Evolutionary conservation across 805 yeast genomes (phyloP).

Genomic region (Myxozyma neglecta): DNA sequence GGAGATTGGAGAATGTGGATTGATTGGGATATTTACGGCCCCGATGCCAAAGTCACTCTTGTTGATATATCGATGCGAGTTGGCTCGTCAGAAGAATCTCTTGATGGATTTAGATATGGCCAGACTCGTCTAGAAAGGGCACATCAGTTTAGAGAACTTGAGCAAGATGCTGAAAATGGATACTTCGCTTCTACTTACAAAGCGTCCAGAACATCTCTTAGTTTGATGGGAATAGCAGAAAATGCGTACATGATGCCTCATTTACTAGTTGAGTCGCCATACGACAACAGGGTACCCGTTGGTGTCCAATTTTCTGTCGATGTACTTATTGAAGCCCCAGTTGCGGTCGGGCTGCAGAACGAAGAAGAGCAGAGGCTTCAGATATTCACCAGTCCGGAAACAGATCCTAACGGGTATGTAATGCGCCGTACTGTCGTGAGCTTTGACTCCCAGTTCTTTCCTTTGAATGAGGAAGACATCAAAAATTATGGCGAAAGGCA

Average conservation of each 20-base stretch:
- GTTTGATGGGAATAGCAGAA: constrained; percentile 4
- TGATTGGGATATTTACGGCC: constrained; percentile 10
- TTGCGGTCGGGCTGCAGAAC: constrained; percentile 12
- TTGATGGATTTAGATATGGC: constrained; percentile 4
- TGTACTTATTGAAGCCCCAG: constrained; percentile 18
- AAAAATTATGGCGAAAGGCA: neutral
- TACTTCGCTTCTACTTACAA: neutral
- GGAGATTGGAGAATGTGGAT: constrained; percentile 10
- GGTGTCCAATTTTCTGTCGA: constrained; percentile 15
- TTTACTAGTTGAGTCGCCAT: constrained; percentile 8
- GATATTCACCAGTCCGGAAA: neutral
- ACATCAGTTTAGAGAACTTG: neutral
- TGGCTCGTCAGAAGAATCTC: neutral
- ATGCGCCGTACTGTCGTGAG: constrained; percentile 14
- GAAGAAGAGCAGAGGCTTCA: neutral
- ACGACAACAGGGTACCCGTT: neutral
- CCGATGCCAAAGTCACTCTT: constrained; percentile 3
- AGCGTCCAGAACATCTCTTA: neutral
- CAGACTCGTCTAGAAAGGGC: neutral
- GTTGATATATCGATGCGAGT: constrained; percentile 12
- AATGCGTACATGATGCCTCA: constrained; percentile 12
- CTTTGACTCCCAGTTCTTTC: constrained; percentile 13
- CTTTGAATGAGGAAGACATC: neutral
- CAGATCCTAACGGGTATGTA: constrained; percentile 1
- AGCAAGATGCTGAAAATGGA: neutral